Evolutionary conservation across 768 basidiomycete genomes (phyloP).

Genomic region (Rhodotorula babjevae): DNA sequence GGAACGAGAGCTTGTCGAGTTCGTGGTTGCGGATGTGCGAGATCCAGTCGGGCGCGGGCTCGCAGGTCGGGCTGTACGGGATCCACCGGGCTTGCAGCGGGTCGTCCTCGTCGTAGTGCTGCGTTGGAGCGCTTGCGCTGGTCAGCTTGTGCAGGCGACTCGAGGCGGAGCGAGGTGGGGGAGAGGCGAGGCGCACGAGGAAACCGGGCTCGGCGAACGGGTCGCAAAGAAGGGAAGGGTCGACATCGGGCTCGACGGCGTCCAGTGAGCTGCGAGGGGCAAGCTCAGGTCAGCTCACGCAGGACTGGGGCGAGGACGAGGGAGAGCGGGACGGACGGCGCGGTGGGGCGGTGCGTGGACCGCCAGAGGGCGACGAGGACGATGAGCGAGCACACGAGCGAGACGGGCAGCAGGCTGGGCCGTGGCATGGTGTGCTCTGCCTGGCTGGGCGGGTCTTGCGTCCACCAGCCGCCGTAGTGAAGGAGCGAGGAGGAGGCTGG

Average conservation of each 20-base stretch:
- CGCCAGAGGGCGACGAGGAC: conserved; percentile 12
- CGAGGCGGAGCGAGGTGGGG: background rate
- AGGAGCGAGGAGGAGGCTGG: no score
- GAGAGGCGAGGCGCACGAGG: conserved; percentile 17
- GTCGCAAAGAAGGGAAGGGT: conserved; percentile 23
- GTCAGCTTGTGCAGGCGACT: background rate
- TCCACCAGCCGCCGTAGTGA: no score
- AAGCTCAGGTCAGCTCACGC: background rate
- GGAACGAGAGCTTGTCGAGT: conserved; percentile 18
- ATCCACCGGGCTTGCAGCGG: conserved; percentile 33
- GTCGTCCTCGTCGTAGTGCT: conserved; percentile 26
- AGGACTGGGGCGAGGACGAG: background rate
- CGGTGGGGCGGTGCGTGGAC: background rate
- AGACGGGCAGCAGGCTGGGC: conserved; percentile 1
- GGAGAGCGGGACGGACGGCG: background rate
- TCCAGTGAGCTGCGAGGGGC: background rate
- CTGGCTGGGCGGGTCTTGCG: no score
- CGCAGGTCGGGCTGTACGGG: conserved; percentile 34
- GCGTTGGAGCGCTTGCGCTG: background rate
- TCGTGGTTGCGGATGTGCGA: conserved; percentile 18
- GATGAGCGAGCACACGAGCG: background rate
- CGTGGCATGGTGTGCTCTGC: conserved; percentile 10
- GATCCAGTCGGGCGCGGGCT: conserved; percentile 40
- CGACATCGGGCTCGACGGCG: background rate
- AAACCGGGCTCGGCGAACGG: conserved; percentile 38